A percentile compares a stretch with the other conserved stretches of the same genome.
Evolutionary conservation across 352 stramenopile genomes (phyloP).

Genomic region (Globisporangium perplexum): DNA sequence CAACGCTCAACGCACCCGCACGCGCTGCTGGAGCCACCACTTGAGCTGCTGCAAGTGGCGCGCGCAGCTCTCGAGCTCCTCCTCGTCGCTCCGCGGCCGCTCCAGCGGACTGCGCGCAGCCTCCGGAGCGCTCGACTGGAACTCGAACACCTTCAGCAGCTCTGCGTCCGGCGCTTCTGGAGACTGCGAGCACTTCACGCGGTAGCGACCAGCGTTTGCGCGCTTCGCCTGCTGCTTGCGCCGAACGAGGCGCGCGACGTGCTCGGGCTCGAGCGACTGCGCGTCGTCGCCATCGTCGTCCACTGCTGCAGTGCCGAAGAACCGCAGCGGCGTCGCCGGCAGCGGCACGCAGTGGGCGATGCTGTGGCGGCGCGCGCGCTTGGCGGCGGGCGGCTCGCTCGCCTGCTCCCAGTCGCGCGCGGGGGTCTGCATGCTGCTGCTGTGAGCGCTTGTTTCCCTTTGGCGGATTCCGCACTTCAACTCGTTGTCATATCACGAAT

Average conservation of each 20-base stretch:
- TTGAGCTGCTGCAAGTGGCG: slow-evolving; percentile 1
- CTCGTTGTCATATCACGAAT: too few species aligned
- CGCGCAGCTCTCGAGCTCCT: neutral
- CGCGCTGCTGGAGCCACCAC: slow-evolving; percentile 9
- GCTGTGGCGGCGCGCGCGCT: neutral
- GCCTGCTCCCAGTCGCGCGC: neutral
- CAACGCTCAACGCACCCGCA: slow-evolving; percentile 3
- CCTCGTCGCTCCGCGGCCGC: neutral
- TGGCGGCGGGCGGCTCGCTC: neutral
- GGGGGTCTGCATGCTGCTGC: neutral
- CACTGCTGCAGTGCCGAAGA: neutral
- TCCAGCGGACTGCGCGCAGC: neutral
- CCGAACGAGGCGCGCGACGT: slow-evolving; percentile 7
- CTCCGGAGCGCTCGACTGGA: neutral
- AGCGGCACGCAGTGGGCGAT: slow-evolving; percentile 1
- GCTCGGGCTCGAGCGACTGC: neutral
- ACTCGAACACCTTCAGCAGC: slow-evolving; percentile 7
- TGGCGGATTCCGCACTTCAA: too few species aligned
- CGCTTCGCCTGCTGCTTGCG: slow-evolving; percentile 8
- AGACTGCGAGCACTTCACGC: neutral
- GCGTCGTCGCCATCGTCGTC: neutral
- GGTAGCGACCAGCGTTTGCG: neutral
- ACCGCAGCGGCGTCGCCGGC: neutral
- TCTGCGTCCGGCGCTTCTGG: neutral
- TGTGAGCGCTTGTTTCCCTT: too few species aligned